Base-by-base conservation (phyloP, 768 basidiomycete genomes). In the Agrocybe chaxingu region DNA sequence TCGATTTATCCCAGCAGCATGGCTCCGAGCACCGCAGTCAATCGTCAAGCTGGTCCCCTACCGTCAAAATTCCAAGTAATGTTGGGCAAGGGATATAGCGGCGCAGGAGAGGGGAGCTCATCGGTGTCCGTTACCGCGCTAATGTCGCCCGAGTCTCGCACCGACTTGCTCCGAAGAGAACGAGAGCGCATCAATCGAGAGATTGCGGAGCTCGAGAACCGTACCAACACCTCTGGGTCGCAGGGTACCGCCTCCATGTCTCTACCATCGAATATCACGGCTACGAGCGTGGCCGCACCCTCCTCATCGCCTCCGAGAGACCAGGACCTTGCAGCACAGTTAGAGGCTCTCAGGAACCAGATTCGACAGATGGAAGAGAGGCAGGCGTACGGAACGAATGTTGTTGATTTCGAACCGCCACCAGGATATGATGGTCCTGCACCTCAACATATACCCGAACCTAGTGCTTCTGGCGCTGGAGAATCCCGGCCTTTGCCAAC, bases 131-230 rank as follows among this genome's bases (percentile, higher is more conserved):
- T 30, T 30, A 12, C n/a, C 42, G 8, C 6, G 16, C 8, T 29
- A 12, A 29, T 16, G 8, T 8, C 42, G 42, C 24, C 24, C 24
- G 24, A 24, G 24, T 8, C 42, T 16, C 42, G 42, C 13, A 29
- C 33, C 11, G 45, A 46, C 6, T 13, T 32, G 3, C 45, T 46
- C 6, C 5, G 45, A 13, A 29, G 13, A 13, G 45, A 46, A 33
- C 12, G 45, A 13, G 45, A 46, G 30, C 29, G 45, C 11, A 46
- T 46, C 33, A 35, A 46, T 32, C 45, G 45, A 12, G 45, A 46
- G 33, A 31, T 46, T 9, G 45, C 45, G 10, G 5, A 29, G 7
- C 45, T 46, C 1, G 45, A 46, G 33, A 31, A 35, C 11, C 11
- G 45, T n/a, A 13, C 45, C 33, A 43, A 13, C n/a, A 18, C 8